Evolutionary conservation across 2,329 filamentous ascomycete species (phyloP).

Genomic region (Hypomyces rosellus): DNA sequence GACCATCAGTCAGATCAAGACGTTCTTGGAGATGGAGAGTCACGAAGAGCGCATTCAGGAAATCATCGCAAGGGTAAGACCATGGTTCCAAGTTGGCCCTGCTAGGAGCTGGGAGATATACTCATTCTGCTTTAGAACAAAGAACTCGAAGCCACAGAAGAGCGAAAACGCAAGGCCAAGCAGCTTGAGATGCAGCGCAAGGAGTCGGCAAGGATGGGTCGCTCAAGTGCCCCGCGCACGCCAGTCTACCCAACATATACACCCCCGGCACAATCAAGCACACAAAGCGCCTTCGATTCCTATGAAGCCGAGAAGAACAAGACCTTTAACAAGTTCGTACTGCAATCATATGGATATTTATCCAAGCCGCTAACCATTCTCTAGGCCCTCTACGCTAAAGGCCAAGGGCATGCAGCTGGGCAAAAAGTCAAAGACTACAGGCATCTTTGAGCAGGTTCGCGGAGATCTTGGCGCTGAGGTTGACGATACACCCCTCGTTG

Average conservation of each 20-base stretch:
- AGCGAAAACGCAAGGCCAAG: conserved; percentile 97
- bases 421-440: conserved; percentile 96
- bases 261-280: conserved; percentile 64
- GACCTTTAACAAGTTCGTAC: conserved; percentile 65
- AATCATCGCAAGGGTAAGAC: conserved; percentile 78
- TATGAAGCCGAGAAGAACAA: conserved; percentile 99
- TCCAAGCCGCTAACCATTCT: conserved; percentile 10
- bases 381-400: conserved; percentile 61
- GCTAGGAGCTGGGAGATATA: conserved; percentile 8
- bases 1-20: conserved; percentile 95
- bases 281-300: conserved; percentile 79
- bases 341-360: not conserved
- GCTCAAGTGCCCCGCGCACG: conserved; percentile 61
- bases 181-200: conserved; percentile 98
- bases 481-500: conserved; percentile 69
- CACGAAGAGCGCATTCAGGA: conserved; percentile 99
- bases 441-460: conserved; percentile 94
- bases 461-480: conserved; percentile 84
- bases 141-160: conserved; percentile 94
- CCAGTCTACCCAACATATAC: conserved; percentile 88
- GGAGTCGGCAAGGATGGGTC: conserved; percentile 75
- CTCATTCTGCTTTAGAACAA: conserved; percentile 65
- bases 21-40: conserved; percentile 98
- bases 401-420: conserved; percentile 98
- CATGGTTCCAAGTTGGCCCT: not conserved